Percentiles rank a stretch among this genome's conserved stretches.
These are phyloP conservation scores for Tetrahymena thermophila DNA, from an alignment of 73 alveolate genomes.

Conservation along the genomic window DNA sequence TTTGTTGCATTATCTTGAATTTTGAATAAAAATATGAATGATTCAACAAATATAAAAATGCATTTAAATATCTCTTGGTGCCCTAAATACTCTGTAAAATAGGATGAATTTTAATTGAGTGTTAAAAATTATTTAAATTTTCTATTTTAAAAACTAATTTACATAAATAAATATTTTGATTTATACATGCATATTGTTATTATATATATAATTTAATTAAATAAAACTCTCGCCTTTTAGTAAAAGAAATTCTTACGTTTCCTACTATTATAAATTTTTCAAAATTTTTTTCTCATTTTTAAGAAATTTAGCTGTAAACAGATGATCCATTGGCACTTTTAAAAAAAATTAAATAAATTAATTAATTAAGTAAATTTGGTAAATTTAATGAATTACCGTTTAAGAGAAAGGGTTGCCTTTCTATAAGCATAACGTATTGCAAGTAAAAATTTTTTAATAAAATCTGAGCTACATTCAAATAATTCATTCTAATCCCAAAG, in stretches of 20 bases:
- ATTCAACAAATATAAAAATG: background rate
- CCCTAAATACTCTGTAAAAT: background rate
- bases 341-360: background rate
- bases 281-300: background rate
- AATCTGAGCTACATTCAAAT: background rate
- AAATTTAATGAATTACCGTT: background rate
- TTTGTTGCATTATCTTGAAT: background rate
- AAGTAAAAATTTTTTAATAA: background rate
- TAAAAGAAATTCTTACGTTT: no score
- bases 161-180: background rate
- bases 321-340: background rate
- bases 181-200: background rate
- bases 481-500: background rate
- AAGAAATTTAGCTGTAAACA: background rate
- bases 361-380: background rate
- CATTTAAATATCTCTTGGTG: no score
- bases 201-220: no score
- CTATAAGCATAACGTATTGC: slow-evolving; percentile 1
- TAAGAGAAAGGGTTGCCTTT: background rate
- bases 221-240: background rate
- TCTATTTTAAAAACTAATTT: background rate
- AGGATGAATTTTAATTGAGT: no score
- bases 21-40: no score
- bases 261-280: background rate
- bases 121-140: no score